phyloP scores from a whole-genome alignment of 2,329 filamentous ascomycete species.

The Huntiella bhutanensis region DNA sequence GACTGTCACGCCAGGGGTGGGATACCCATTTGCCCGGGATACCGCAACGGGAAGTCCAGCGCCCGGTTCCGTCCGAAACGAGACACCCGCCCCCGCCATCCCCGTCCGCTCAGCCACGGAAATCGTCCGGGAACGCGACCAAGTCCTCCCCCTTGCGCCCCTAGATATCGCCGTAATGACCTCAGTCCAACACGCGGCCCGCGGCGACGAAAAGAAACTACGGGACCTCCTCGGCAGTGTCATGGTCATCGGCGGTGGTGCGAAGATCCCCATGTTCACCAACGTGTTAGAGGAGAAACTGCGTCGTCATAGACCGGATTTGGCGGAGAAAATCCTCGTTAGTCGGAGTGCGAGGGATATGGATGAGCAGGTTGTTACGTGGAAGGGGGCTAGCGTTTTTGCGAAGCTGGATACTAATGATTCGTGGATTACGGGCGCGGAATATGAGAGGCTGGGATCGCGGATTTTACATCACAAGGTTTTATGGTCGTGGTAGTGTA shows the following conservation, averaged over 20 bases:
- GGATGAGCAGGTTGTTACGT: constrained; percentile 90
- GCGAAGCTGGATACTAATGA: constrained; percentile 84
- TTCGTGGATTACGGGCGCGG: constrained; percentile 73
- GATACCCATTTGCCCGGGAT: constrained; percentile 32
- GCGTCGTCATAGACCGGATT: constrained; percentile 42
- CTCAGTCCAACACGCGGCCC: constrained; percentile 70
- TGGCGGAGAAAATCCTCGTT: constrained; percentile 41
- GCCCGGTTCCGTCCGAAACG: constrained; percentile 31
- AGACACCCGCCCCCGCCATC: constrained; percentile 22
- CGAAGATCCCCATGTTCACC: constrained; percentile 63
- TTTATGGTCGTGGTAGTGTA: constrained; percentile 36
- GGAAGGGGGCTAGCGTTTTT: constrained; percentile 97
- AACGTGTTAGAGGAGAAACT: constrained; percentile 69
- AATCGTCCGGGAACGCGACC: constrained; percentile 53
- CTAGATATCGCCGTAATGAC: constrained; percentile 81
- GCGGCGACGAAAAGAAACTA: constrained; percentile 79
- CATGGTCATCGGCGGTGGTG: constrained; percentile 75
- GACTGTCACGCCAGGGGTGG: constrained; percentile 43
- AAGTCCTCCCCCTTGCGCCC: constrained; percentile 62
- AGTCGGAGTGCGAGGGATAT: constrained; percentile 69
- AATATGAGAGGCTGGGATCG: constrained; percentile 73
- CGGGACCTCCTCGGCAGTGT: constrained; percentile 78
- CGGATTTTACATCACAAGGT: constrained; percentile 73
- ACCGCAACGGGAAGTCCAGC: constrained; percentile 31
- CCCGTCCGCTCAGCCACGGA: constrained; percentile 22